Percentiles rank a stretch among this genome's conserved stretches.
Evolutionary conservation across 306 rosid genomes (phyloP).

Genomic region (Potentilla sterilis): DNA sequence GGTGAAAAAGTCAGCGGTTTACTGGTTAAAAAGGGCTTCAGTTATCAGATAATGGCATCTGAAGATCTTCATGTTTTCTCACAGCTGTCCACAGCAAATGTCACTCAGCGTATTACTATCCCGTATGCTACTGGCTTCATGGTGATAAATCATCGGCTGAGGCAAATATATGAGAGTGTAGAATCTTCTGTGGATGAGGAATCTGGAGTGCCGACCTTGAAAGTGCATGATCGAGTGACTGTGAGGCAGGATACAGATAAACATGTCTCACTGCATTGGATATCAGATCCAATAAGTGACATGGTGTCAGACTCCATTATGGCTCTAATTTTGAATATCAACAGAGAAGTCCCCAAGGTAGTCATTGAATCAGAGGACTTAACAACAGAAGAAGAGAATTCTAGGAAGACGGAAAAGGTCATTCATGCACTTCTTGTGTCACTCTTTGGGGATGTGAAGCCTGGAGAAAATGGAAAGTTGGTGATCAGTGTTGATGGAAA

Average conservation of each 20-base stretch:
- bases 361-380: conserved; percentile 61
- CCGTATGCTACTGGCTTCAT: conserved; percentile 66
- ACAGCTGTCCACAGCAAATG: conserved; percentile 71
- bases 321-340: conserved; percentile 73
- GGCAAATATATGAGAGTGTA: conserved; percentile 72
- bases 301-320: conserved; percentile 88
- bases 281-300: conserved; percentile 81
- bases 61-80: conserved; percentile 95
- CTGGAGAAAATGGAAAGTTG: conserved; percentile 76
- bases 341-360: conserved; percentile 65
- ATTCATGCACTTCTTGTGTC: conserved; percentile 71
- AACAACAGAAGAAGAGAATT: conserved; percentile 64
- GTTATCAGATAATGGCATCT: conserved; percentile 92
- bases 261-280: conserved; percentile 86
- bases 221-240: conserved; percentile 70
- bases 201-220: conserved; percentile 61
- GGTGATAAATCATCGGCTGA: conserved; percentile 62
- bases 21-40: conserved; percentile 83
- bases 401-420: conserved; percentile 72
- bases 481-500: conserved; percentile 77
- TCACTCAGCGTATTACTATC: conserved; percentile 83
- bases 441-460: conserved; percentile 78
- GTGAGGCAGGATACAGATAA: conserved; percentile 82
- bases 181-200: conserved; percentile 79
- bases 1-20: conserved; percentile 76